These are phyloP conservation scores for Chrysoporthe deuterocubensis DNA, from an alignment of 2,329 filamentous ascomycete genomes.

Conservation along the genomic window DNA sequence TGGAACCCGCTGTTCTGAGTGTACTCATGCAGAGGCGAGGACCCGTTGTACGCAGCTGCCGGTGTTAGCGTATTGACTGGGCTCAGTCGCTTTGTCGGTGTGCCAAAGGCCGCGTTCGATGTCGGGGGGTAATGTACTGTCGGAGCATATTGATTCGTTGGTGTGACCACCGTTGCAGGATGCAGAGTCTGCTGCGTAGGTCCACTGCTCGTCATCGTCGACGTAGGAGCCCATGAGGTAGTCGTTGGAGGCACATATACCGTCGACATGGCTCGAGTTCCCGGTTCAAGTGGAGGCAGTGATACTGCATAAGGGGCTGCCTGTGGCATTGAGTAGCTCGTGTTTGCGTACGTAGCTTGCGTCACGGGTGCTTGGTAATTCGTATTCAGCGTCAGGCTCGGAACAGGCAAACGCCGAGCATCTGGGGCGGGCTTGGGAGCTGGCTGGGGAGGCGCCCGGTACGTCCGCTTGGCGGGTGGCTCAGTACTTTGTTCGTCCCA, in stretches of 20 bases:
- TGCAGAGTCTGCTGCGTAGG: conserved; percentile 36
- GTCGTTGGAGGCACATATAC: conserved; percentile 67
- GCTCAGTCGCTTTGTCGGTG: conserved; percentile 58
- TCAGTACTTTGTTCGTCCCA: conserved; percentile 55
- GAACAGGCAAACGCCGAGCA: conserved; percentile 64
- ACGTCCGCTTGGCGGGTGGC: conserved; percentile 58
- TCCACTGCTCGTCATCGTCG: conserved; percentile 37
- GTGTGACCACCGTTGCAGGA: conserved; percentile 39
- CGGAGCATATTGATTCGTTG: conserved; percentile 32
- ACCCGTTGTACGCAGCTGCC: conserved; percentile 57
- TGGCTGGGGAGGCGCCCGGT: conserved; percentile 37
- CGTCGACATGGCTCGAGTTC: conserved; percentile 74
- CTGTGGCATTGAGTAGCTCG: conserved; percentile 39
- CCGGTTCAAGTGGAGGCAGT: conserved; percentile 64
- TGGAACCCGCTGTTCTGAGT: conserved; percentile 56
- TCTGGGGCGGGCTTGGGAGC: conserved; percentile 36
- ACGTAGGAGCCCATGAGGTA: conserved; percentile 43
- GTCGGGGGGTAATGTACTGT: conserved; percentile 31
- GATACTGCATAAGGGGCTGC: conserved; percentile 50
- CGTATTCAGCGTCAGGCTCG: conserved; percentile 71
- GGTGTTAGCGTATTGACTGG: conserved; percentile 48
- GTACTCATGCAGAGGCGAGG: conserved; percentile 72
- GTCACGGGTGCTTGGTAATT: conserved; percentile 34
- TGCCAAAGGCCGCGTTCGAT: conserved; percentile 46
- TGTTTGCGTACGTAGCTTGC: conserved; percentile 39